Evolutionary conservation across 352 stramenopile species (phyloP), one percentile per base, ranked within the genome.

Genomic region (Phytopythium delawarense): DNA sequence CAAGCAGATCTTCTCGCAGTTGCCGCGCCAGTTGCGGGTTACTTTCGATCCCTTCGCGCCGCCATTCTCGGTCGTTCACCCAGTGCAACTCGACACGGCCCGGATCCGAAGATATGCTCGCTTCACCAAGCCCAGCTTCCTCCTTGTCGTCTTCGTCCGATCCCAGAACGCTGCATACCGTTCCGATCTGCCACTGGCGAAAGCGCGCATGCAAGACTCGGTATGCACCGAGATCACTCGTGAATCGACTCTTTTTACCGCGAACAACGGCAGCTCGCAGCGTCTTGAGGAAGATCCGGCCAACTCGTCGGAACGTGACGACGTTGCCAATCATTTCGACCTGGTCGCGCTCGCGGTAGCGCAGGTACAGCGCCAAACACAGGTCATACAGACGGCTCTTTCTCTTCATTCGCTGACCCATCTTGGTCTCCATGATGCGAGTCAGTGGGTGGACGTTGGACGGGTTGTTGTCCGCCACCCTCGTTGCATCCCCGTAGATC

Each of bases 331-430:
- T 67, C 69, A 84, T 87, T 23, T 79, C 52, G 21, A 66, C 63
- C 15, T 76, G 76, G 61, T 88, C 78, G 30, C 72, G 78, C 51
- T 84, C 76, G 0, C 80, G 72, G 45, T 81, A 89, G 9, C 74
- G 78, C 39, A 88, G 39, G 46, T 87, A 89, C 54, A 87, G 61
- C 18, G 61, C 57, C 20, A 89, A 63, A 16, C 78, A 87, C 12
- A 87, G 40, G 42, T 85, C 72, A 50, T 89, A 86, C 56, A 86
- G 58, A 2, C 69, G 76, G 45, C 74, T 87, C 74, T 88, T 87
- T 30, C 73, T 68, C 57, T 87, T 87, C 39, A 88, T 79, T 44
- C 71, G 75, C 51, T 75, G 62, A 1, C 76, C 78, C 28, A 89
- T 52, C 4, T 76, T 65, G 1, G 78, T 88, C 61, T 88, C 74